Conservation (phyloP, 2,329 filamentous ascomycete genomes). For the Aspergillus sclerotialis region DNA sequence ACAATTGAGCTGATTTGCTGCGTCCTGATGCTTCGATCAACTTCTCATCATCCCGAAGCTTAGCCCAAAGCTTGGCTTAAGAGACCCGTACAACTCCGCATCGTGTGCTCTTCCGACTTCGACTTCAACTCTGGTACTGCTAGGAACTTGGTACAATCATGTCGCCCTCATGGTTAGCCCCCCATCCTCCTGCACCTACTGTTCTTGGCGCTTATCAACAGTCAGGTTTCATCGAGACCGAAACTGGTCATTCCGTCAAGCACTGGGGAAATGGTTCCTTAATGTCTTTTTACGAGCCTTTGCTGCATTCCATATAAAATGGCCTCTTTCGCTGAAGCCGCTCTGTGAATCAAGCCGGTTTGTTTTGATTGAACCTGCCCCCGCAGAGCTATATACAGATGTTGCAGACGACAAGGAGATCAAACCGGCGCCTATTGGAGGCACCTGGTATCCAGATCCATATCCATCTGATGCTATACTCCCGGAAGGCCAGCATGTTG, state of each 20-base stretch:
- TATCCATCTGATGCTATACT: slow-evolving; percentile 1
- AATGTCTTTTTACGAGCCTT: slow-evolving; percentile 8
- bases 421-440: slow-evolving; percentile 9
- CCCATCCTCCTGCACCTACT: not conserved
- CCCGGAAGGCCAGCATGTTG: slow-evolving; percentile 6
- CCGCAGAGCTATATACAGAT: slow-evolving; percentile 5
- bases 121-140: too few relatives aligned
- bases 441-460: slow-evolving; percentile 10
- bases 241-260: slow-evolving; percentile 11
- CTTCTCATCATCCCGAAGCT: too few relatives aligned
- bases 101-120: too few relatives aligned
- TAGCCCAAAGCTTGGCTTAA: too few relatives aligned
- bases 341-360: slow-evolving; percentile 7
- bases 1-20: too few relatives aligned
- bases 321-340: slow-evolving; percentile 8
- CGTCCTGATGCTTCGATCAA: too few relatives aligned
- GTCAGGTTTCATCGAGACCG: slow-evolving; percentile 6
- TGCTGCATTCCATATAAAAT: slow-evolving; percentile 4
- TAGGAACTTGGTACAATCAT: too few relatives aligned
- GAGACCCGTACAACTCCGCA: too few relatives aligned
- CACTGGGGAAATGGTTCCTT: slow-evolving; percentile 3
- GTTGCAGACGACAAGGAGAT: slow-evolving; percentile 6
- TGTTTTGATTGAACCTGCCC: slow-evolving; percentile 8
- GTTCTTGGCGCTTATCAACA: not conserved
- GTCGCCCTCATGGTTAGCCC: too few relatives aligned